phyloP scores from a whole-genome alignment of 2,329 filamentous ascomycete genomes.

The Paecilomyces niveus region DNA sequence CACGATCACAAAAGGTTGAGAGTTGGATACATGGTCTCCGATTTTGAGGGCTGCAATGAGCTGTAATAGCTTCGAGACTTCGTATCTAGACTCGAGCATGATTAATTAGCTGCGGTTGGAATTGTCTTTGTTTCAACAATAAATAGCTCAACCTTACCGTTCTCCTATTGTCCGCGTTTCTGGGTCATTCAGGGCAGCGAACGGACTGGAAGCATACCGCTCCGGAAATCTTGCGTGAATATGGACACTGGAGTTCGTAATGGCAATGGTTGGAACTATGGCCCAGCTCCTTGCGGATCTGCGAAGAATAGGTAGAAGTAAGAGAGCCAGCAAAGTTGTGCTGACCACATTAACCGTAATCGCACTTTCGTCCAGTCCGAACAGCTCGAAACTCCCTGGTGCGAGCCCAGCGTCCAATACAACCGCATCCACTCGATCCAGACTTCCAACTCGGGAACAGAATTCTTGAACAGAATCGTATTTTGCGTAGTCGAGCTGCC shows the following conservation, averaged over 20 bases:
- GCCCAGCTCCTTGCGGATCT: background rate
- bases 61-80: constrained; percentile 6
- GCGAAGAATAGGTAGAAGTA: background rate
- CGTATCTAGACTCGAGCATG: constrained; percentile 1
- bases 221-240: constrained; percentile 9
- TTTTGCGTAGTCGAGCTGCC: constrained; percentile 37
- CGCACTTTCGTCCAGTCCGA: constrained; percentile 39
- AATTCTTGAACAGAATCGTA: constrained; percentile 35
- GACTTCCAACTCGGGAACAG: constrained; percentile 21
- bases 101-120: constrained; percentile 1
- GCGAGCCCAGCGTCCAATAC: constrained; percentile 34
- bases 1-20: constrained; percentile 7
- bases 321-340: constrained; percentile 39
- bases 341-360: constrained; percentile 47
- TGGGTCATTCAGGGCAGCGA: constrained; percentile 5
- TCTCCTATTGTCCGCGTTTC: constrained; percentile 4
- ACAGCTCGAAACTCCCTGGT: constrained; percentile 16
- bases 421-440: constrained; percentile 24
- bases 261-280: constrained; percentile 4
- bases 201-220: constrained; percentile 6
- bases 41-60: constrained; percentile 5
- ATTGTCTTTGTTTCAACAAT: constrained; percentile 4
- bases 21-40: constrained; percentile 1
- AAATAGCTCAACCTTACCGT: constrained; percentile 5
- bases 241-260: constrained; percentile 12